Conservation (phyloP, 1,284 basidiomycete species). For the Stygiomarasmius scandens region DNA sequence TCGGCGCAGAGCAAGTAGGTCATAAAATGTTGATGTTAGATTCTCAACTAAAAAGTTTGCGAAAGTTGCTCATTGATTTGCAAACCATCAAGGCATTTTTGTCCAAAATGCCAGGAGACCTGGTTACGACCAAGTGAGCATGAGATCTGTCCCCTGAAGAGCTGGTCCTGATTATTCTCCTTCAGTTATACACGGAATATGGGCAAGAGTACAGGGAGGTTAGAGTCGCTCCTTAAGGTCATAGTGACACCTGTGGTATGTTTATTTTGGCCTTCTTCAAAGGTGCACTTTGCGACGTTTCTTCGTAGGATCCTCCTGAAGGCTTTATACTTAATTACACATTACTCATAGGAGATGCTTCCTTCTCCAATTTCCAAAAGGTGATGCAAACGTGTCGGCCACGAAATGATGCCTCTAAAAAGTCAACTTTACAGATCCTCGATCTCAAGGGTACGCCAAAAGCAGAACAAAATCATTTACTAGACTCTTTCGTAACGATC, state of each 20-base stretch:
- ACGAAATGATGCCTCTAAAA: background rate
- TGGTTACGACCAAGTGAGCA: constrained; percentile 58
- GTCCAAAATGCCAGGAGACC: constrained; percentile 79
- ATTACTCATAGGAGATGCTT: constrained; percentile 88
- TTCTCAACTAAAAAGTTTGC: background rate
- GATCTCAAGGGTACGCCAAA: constrained; percentile 94
- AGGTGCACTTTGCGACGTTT: constrained; percentile 2
- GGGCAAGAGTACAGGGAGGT: constrained; percentile 74
- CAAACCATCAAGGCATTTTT: constrained; percentile 84
- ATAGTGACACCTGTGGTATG: constrained; percentile 87
- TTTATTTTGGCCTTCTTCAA: constrained; percentile 16
- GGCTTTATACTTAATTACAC: constrained; percentile 95
- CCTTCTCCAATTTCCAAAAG: constrained; percentile 98
- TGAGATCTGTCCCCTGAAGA: background rate
- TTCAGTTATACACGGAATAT: constrained; percentile 80
- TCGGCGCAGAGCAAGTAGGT: constrained; percentile 89
- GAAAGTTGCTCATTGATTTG: constrained; percentile 88
- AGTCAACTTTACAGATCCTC: constrained; percentile 66
- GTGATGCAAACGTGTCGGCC: constrained; percentile 49
- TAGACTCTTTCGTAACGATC: constrained; percentile 89
- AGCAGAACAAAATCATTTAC: constrained; percentile 82
- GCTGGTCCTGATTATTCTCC: constrained; percentile 16
- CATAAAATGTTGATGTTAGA: background rate
- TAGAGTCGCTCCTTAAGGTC: constrained; percentile 93
- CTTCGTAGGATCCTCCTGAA: constrained; percentile 78